phyloP scores from a whole-genome alignment of 148 eudicot genomes.

The Rhododendron griersonianum region DNA sequence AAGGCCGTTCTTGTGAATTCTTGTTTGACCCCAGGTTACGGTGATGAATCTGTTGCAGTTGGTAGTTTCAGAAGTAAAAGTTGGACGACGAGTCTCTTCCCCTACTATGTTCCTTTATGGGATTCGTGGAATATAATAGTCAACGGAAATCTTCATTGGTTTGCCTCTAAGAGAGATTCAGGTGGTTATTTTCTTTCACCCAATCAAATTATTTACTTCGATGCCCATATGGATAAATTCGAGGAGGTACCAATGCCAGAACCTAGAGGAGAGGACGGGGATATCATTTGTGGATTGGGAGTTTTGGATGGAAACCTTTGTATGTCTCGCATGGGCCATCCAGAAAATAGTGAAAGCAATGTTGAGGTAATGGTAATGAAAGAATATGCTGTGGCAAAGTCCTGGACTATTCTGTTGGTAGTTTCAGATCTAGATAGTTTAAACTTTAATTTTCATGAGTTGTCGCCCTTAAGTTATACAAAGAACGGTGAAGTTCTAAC shows the following conservation, averaged over 20 bases:
- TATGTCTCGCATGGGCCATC: neutral
- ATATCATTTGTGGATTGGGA: neutral
- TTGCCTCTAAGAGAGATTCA: neutral
- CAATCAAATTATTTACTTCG: neutral
- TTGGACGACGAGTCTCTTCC: neutral
- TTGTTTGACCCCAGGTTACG: neutral
- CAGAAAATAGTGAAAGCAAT: too few species aligned
- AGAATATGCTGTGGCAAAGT: neutral
- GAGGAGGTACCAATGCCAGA: neutral
- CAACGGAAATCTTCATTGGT: neutral
- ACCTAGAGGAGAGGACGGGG: neutral
- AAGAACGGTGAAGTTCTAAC: neutral
- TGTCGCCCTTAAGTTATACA: neutral
- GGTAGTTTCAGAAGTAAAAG: neutral
- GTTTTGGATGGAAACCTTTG: neutral
- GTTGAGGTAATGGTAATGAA: neutral
- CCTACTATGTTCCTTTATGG: neutral
- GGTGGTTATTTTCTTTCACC: neutral
- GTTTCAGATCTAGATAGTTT: neutral
- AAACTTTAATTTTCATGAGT: too few species aligned
- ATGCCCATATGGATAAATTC: too few species aligned
- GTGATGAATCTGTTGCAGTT: neutral
- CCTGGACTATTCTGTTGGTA: neutral
- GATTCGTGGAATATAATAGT: too few species aligned
- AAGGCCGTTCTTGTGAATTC: neutral